Evolutionary conservation across 202 grass and related monocot genomes (phyloP).

Genomic region (Panicum hallii): DNA sequence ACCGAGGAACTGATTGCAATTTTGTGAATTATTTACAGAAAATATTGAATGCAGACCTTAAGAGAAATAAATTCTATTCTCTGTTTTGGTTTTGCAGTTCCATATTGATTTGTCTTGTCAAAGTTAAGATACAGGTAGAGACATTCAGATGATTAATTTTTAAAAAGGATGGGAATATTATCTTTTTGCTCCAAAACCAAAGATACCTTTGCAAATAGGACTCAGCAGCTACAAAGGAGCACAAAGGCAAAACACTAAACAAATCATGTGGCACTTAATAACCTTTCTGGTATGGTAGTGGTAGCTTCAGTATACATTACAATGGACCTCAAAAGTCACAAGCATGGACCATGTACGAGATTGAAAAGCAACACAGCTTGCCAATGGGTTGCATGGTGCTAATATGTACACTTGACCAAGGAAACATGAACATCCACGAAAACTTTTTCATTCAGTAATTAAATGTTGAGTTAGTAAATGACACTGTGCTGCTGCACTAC

Average conservation of each 20-base stretch:
- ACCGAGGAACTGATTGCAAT: background rate
- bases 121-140: conserved; percentile 6
- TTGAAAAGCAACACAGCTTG: conserved; percentile 3
- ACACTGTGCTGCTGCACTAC: background rate
- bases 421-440: background rate
- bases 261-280: background rate
- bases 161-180: background rate
- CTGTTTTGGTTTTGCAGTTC: background rate
- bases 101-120: background rate
- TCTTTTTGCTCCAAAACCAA: background rate
- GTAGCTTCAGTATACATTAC: background rate
- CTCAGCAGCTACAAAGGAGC: background rate
- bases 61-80: background rate
- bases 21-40: background rate
- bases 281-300: background rate
- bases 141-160: background rate
- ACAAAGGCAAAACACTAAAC: background rate
- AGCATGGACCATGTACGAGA: background rate
- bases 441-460: background rate
- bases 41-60: background rate
- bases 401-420: background rate
- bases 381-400: background rate
- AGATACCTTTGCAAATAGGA: background rate
- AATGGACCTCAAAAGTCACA: conserved; percentile 14
- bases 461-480: background rate